Percentiles rank a stretch among this genome's conserved stretches.
Evolutionary conservation across 140 eudicot genomes (phyloP).

Genomic region (Cichorium intybus): DNA sequence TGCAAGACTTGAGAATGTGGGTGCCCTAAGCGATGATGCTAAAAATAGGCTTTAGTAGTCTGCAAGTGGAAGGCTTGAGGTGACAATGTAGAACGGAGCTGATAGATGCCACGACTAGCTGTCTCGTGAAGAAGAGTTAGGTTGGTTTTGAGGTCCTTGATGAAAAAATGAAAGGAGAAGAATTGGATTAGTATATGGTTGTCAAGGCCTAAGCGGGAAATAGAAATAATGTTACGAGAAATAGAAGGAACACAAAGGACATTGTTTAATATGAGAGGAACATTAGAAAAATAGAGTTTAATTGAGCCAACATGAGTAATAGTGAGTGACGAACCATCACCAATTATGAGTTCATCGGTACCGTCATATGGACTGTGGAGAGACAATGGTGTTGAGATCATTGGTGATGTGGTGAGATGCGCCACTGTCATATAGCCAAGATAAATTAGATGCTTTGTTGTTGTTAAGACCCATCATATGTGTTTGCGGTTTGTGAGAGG

Average conservation of each 20-base stretch:
- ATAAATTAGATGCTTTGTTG: background rate
- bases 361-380: background rate
- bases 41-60: no score
- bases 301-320: background rate
- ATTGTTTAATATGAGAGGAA: background rate
- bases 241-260: background rate
- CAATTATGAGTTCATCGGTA: background rate
- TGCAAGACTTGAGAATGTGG: no score
- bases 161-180: background rate
- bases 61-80: no score
- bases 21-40: no score
- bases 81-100: no score
- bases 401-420: background rate
- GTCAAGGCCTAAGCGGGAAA: background rate
- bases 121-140: no score
- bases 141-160: no score
- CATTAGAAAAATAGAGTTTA: background rate
- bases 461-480: no score
- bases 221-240: background rate
- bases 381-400: background rate
- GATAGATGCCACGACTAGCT: no score
- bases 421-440: background rate
- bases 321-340: background rate
- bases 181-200: background rate
- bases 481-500: no score